phyloP scores from a whole-genome alignment of 805 yeast species.

The Monosporozyma servazzii region DNA sequence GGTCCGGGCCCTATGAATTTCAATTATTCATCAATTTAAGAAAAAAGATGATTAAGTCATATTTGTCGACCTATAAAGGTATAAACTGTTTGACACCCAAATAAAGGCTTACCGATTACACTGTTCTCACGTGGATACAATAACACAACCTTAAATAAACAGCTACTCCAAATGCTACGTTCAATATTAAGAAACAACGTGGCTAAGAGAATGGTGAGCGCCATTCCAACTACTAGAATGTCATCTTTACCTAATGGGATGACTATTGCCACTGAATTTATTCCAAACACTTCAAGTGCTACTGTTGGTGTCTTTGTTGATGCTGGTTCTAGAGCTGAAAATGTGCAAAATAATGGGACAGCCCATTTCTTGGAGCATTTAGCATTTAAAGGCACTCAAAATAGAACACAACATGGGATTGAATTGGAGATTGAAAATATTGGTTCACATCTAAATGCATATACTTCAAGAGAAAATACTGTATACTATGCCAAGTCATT shows the following conservation, averaged over 20 bases:
- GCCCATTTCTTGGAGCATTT: constrained; percentile 96
- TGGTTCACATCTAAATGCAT: constrained; percentile 97
- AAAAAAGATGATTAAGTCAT: not conserved
- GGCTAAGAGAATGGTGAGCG: not conserved
- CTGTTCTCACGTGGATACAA: not conserved
- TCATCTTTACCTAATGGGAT: constrained; percentile 82
- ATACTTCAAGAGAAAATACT: constrained; percentile 94
- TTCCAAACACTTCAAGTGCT: constrained; percentile 86
- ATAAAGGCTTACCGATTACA: not conserved
- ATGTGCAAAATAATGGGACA: constrained; percentile 75
- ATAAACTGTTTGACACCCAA: not conserved
- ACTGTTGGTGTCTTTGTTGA: constrained; percentile 98
- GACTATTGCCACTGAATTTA: constrained; percentile 83
- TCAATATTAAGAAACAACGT: constrained; percentile 1
- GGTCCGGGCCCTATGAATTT: not conserved
- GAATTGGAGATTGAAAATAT: constrained; percentile 92
- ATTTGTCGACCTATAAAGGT: not conserved
- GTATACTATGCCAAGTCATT: constrained; percentile 91
- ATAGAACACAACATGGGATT: constrained; percentile 68
- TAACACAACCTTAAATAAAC: not conserved
- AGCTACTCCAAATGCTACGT: constrained; percentile 5
- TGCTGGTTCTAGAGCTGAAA: constrained; percentile 97
- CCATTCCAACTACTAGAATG: constrained; percentile 33
- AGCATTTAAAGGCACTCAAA: constrained; percentile 88
- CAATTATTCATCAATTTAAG: not conserved